A percentile compares a stretch with the other conserved stretches of the same genome.
phyloP scores from a whole-genome alignment of 2,329 filamentous ascomycete species.

The Penicillium sp. region DNA sequence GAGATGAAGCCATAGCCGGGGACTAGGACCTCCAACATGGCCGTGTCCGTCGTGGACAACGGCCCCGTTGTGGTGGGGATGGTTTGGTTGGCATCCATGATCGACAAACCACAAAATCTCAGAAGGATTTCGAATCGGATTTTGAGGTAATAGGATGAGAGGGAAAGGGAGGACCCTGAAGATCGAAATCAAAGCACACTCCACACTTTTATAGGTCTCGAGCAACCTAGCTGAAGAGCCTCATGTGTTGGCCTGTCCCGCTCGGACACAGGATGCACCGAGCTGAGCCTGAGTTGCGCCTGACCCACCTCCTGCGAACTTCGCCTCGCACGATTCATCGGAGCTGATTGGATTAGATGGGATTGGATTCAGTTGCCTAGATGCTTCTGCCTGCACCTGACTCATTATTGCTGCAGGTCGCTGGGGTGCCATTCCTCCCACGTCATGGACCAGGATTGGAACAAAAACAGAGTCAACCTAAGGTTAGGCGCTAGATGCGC shows the following conservation, averaged over 20 bases:
- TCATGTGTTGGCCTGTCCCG: conserved; percentile 1
- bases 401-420: not conserved
- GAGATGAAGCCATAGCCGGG: conserved; percentile 64
- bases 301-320: not conserved
- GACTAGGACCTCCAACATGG: conserved; percentile 60
- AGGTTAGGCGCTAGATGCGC: not conserved
- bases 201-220: not conserved
- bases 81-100: conserved; percentile 23
- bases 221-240: not conserved
- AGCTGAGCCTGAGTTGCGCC: not conserved
- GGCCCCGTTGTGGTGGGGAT: conserved; percentile 11
- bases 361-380: not conserved
- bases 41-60: conserved; percentile 25
- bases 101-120: not conserved
- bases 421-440: not conserved
- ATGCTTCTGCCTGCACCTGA: conserved; percentile 6
- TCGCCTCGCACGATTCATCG: not conserved
- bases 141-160: not conserved
- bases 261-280: not conserved
- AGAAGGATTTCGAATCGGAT: not conserved
- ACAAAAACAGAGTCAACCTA: too few relatives aligned
- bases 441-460: not conserved
- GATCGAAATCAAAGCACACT: not conserved
- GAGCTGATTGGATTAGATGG: not conserved
- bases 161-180: not conserved